Percentiles rank a stretch among this genome's conserved stretches.
Evolutionary conservation across 2,329 filamentous ascomycete species (phyloP).

Genomic region (Talaromyces sp.): DNA sequence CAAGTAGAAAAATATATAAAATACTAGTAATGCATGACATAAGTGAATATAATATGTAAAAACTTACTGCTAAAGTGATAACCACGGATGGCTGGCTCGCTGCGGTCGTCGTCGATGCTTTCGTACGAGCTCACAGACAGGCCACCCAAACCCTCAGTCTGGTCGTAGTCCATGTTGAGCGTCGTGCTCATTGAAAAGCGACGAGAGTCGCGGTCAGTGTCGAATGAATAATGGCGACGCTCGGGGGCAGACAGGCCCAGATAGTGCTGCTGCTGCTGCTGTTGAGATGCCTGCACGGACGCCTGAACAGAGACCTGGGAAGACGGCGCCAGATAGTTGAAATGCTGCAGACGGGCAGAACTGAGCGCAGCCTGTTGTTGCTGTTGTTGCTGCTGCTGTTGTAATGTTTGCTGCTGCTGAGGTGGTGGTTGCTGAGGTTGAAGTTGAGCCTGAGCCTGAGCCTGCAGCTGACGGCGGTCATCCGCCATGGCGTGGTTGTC

Average conservation of each 20-base stretch:
- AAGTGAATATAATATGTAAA: not conserved
- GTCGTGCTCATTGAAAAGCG: constrained; percentile 16
- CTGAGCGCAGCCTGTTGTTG: constrained; percentile 6
- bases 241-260: not conserved
- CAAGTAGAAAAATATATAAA: not conserved
- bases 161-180: constrained; percentile 32
- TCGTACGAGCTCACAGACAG: constrained; percentile 38
- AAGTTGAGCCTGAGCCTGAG: not conserved
- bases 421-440: not conserved
- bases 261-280: not conserved
- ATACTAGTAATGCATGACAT: not conserved
- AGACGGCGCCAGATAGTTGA: constrained; percentile 6
- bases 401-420: not conserved
- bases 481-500: constrained; percentile 3
- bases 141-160: constrained; percentile 35
- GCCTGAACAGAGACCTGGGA: not conserved
- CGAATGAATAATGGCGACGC: constrained; percentile 32
- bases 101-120: constrained; percentile 35
- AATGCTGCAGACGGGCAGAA: constrained; percentile 11
- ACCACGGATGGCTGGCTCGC: constrained; percentile 27
- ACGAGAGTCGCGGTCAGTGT: constrained; percentile 21
- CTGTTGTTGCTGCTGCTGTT: not conserved
- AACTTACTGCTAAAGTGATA: constrained; percentile 37
- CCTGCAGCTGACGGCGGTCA: not conserved
- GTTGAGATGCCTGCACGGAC: not conserved